Percentiles rank a stretch among this genome's conserved stretches.
Conservation (phyloP, 2,329 filamentous ascomycete species). For the Immersiporthe knoxdaviesiana region DNA sequence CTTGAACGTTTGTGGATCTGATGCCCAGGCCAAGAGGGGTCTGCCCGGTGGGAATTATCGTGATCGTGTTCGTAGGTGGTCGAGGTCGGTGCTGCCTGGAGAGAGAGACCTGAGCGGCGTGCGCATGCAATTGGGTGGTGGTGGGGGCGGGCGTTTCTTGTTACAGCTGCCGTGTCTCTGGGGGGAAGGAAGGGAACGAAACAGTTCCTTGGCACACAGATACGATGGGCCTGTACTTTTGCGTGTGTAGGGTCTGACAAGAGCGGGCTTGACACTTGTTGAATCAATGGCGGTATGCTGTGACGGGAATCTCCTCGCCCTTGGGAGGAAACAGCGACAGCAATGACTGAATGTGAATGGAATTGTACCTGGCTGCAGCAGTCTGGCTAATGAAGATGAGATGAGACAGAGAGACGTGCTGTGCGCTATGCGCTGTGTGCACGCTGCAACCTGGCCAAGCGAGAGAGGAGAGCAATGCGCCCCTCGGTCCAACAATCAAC, state of each 20-base stretch:
- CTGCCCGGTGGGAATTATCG: background rate
- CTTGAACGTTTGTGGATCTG: slow-evolving; percentile 7
- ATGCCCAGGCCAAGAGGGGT: slow-evolving; percentile 12
- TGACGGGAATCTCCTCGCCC: slow-evolving; percentile 25
- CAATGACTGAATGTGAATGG: background rate
- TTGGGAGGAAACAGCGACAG: slow-evolving; percentile 8
- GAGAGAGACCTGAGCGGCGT: slow-evolving; percentile 2
- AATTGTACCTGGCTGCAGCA: background rate
- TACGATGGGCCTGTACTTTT: slow-evolving; percentile 2
- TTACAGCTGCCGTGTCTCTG: slow-evolving; percentile 8
- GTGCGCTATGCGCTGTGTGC: slow-evolving; percentile 5
- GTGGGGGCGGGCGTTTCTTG: slow-evolving; percentile 19
- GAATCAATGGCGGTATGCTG: slow-evolving; percentile 7
- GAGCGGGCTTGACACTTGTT: background rate
- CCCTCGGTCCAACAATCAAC: background rate
- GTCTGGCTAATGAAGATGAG: slow-evolving; percentile 16
- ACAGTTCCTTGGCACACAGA: slow-evolving; percentile 25
- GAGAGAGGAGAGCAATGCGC: background rate
- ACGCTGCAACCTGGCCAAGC: slow-evolving; percentile 3
- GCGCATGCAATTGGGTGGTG: slow-evolving; percentile 18
- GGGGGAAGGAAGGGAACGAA: slow-evolving; percentile 21
- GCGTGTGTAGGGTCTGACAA: background rate
- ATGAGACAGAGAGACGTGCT: slow-evolving; percentile 1
- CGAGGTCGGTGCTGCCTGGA: slow-evolving; percentile 2
- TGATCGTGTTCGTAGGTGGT: background rate